Percentiles rank a stretch among this genome's conserved stretches.
phyloP scores from a whole-genome alignment of 2,329 filamentous ascomycete genomes.

The Pseudogymnoascus sp. region DNA sequence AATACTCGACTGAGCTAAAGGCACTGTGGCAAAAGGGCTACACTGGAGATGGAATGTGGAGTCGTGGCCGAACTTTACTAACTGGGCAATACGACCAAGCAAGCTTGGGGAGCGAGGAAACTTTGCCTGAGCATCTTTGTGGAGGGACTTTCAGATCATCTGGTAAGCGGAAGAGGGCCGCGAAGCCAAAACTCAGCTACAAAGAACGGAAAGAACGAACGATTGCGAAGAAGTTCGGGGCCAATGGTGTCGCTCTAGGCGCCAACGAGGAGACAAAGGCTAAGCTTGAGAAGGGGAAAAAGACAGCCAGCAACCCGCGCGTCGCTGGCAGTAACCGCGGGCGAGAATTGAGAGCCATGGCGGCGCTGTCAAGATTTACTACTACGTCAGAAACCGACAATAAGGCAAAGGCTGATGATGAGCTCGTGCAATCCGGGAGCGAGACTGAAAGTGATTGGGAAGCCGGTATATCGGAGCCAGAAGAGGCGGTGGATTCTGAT shows the following conservation, averaged over 20 bases:
- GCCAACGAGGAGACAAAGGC: slow-evolving; percentile 52
- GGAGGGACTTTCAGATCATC: slow-evolving; percentile 68
- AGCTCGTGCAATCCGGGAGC: slow-evolving; percentile 36
- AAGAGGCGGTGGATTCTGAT: slow-evolving; percentile 57
- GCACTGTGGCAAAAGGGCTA: slow-evolving; percentile 63
- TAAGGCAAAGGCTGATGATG: slow-evolving; percentile 27
- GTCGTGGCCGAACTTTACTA: slow-evolving; percentile 56
- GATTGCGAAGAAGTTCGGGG: slow-evolving; percentile 54
- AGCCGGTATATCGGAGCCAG: slow-evolving; percentile 22
- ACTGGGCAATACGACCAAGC: slow-evolving; percentile 54
- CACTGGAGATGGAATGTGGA: slow-evolving; percentile 79
- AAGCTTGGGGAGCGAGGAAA: slow-evolving; percentile 45
- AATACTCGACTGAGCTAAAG: slow-evolving; percentile 65
- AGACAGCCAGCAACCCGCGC: slow-evolving; percentile 45
- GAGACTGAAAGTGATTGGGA: slow-evolving; percentile 40
- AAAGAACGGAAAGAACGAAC: slow-evolving; percentile 41
- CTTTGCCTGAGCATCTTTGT: slow-evolving; percentile 65
- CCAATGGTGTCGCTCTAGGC: slow-evolving; percentile 28
- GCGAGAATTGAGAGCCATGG: slow-evolving; percentile 53
- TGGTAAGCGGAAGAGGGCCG: slow-evolving; percentile 43
- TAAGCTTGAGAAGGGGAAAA: slow-evolving; percentile 40
- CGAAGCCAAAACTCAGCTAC: slow-evolving; percentile 36
- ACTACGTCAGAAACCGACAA: slow-evolving; percentile 29
- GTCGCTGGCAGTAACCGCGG: slow-evolving; percentile 54
- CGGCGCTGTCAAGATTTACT: slow-evolving; percentile 52